Conservation (phyloP, 2,329 filamentous ascomycete species). For the Aphanocladium album region DNA sequence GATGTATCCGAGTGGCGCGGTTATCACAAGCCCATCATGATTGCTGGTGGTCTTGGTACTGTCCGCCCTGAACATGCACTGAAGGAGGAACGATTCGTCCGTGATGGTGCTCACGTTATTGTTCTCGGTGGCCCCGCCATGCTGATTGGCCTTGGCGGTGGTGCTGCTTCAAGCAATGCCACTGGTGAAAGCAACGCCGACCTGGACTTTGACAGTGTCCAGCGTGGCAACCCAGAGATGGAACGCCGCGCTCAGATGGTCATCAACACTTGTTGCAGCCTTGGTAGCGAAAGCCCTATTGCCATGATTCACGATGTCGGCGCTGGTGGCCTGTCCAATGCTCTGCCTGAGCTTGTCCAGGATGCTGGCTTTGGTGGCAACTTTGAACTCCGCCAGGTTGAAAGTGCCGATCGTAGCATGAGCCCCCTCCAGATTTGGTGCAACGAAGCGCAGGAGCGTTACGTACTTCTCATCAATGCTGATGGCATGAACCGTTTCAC, state of each 20-base stretch:
- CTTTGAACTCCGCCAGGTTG: constrained; percentile 91
- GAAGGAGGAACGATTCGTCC: constrained; percentile 74
- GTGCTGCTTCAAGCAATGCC: constrained; percentile 86
- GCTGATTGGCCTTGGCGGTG: constrained; percentile 93
- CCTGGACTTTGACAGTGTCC: constrained; percentile 94
- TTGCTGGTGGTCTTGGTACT: constrained; percentile 90
- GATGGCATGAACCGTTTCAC: constrained; percentile 74
- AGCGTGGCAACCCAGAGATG: constrained; percentile 94
- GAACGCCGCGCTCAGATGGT: constrained; percentile 95
- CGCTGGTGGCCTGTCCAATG: constrained; percentile 72
- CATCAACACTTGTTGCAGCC: constrained; percentile 85
- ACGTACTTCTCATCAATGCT: constrained; percentile 82
- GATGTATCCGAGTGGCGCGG: constrained; percentile 66
- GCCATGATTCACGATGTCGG: constrained; percentile 97
- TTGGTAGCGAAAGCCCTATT: constrained; percentile 83
- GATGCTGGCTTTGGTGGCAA: constrained; percentile 86
- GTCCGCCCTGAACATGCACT: constrained; percentile 87
- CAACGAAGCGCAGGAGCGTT: constrained; percentile 93
- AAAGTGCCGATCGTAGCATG: constrained; percentile 86
- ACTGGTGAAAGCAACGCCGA: constrained; percentile 86
- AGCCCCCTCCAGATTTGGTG: constrained; percentile 97
- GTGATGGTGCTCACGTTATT: constrained; percentile 82
- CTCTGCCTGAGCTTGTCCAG: constrained; percentile 82
- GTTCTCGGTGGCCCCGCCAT: constrained; percentile 95
- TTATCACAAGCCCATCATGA: constrained; percentile 98